phyloP scores from a whole-genome alignment of 352 stramenopile species.

The Achlya hypogyna region DNA sequence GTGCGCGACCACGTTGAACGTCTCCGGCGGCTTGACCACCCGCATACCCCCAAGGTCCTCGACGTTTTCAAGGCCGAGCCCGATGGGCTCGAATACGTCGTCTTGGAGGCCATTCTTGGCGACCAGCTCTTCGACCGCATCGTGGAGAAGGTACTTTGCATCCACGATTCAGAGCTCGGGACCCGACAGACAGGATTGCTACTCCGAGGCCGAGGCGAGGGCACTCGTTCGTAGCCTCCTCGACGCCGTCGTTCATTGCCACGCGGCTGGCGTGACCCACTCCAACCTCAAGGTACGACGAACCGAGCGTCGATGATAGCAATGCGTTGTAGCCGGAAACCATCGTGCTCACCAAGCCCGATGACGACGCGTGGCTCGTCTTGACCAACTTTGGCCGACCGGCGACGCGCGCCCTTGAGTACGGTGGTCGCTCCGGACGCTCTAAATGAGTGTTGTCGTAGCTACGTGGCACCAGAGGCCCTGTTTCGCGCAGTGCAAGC shows the following conservation, averaged over 20 bases:
- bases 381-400: slow-evolving; percentile 2
- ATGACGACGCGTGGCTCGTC: background rate
- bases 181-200: slow-evolving; percentile 36
- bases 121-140: slow-evolving; percentile 80
- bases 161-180: background rate
- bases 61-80: slow-evolving; percentile 87
- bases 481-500: background rate
- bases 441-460: background rate
- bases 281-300: slow-evolving; percentile 11
- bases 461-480: slow-evolving; percentile 7
- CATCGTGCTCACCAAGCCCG: background rate
- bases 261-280: background rate
- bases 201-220: slow-evolving; percentile 78
- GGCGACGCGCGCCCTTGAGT: background rate
- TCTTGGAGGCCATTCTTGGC: slow-evolving; percentile 91
- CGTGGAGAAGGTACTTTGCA: slow-evolving; percentile 47
- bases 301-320: no score
- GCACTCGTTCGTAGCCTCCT: slow-evolving; percentile 23
- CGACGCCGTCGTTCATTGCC: background rate
- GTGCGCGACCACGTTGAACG: slow-evolving; percentile 26
- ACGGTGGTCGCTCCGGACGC: background rate
- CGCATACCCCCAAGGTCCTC: slow-evolving; percentile 82
- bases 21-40: slow-evolving; percentile 71
- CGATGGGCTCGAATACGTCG: slow-evolving; percentile 91
- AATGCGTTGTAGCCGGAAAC: slow-evolving; percentile 3